Percentiles rank a stretch among this genome's conserved stretches.
phyloP scores from a whole-genome alignment of 2,329 filamentous ascomycete genomes.

The Colletotrichum orbiculare region DNA sequence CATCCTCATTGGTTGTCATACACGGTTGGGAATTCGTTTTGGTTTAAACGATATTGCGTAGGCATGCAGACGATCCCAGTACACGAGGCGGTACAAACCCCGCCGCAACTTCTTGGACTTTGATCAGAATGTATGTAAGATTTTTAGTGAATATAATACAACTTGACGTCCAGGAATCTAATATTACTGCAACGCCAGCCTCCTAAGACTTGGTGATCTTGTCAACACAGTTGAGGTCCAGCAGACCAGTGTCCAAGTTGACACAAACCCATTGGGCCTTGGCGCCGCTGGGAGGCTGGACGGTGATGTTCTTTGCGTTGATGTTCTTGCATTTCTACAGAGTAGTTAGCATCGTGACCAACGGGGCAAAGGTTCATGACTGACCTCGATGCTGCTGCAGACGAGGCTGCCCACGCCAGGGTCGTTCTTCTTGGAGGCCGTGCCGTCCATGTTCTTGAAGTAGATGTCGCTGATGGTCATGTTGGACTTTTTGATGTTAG shows the following conservation, averaged over 20 bases:
- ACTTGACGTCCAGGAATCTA: neutral
- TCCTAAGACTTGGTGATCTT: slow-evolving; percentile 20
- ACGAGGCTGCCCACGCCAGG: slow-evolving; percentile 34
- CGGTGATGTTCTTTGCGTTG: slow-evolving; percentile 29
- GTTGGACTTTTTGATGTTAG: slow-evolving; percentile 20
- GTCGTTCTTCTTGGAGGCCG: slow-evolving; percentile 33
- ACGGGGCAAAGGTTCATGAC: neutral
- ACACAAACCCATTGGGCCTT: slow-evolving; percentile 30
- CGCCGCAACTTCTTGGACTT: too few relatives aligned
- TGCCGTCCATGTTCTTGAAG: slow-evolving; percentile 37
- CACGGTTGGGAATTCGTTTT: too few relatives aligned
- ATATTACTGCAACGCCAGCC: too few relatives aligned
- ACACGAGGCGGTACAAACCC: too few relatives aligned
- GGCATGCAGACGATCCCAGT: too few relatives aligned
- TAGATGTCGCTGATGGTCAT: slow-evolving; percentile 36
- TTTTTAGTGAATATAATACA: neutral
- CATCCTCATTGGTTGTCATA: too few relatives aligned
- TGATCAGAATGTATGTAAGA: too few relatives aligned
- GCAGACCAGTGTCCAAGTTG: slow-evolving; percentile 31
- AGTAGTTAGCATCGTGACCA: neutral
- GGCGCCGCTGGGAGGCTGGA: slow-evolving; percentile 35
- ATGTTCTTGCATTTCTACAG: slow-evolving; percentile 34
- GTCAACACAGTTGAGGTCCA: slow-evolving; percentile 33
- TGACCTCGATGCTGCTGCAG: slow-evolving; percentile 33
- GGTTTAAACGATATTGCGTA: too few relatives aligned